Percentiles rank a stretch among this genome's conserved stretches.
These are phyloP conservation scores for Yamadazyma diddensiae DNA, from an alignment of 1,139 yeast species.

Conservation along the genomic window DNA sequence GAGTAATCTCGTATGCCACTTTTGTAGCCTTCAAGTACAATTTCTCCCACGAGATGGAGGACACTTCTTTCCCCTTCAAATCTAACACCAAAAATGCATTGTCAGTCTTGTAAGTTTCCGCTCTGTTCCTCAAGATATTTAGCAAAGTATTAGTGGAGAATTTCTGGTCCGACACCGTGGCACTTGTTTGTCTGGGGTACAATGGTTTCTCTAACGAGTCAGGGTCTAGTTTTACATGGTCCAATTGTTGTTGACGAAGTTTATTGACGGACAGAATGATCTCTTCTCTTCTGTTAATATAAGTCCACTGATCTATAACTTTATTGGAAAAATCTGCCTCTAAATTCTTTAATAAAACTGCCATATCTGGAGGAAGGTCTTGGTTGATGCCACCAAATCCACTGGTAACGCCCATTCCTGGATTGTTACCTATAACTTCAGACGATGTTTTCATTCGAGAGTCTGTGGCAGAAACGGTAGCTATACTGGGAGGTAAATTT, in stretches of 20 bases:
- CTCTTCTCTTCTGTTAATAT: slow-evolving; percentile 46
- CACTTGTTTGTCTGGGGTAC: slow-evolving; percentile 46
- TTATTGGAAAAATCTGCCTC: slow-evolving; percentile 45
- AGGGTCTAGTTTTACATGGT: slow-evolving; percentile 30
- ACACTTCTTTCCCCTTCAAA: slow-evolving; percentile 74
- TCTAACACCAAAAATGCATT: slow-evolving; percentile 74
- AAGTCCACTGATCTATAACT: slow-evolving; percentile 48
- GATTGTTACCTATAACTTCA: slow-evolving; percentile 10
- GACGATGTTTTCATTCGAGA: slow-evolving; percentile 19
- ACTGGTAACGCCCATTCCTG: slow-evolving; percentile 10
- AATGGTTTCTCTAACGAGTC: slow-evolving; percentile 52
- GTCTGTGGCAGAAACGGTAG: slow-evolving; percentile 26
- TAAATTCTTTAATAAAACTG: slow-evolving; percentile 37
- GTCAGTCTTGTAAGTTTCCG: slow-evolving; percentile 60
- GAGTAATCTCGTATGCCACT: slow-evolving; percentile 82
- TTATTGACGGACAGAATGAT: slow-evolving; percentile 39
- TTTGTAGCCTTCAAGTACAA: slow-evolving; percentile 79
- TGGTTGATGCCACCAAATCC: slow-evolving; percentile 16
- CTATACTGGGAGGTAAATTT: slow-evolving; percentile 19
- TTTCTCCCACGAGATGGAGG: slow-evolving; percentile 85
- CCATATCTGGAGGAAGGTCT: slow-evolving; percentile 50
- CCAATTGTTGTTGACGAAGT: slow-evolving; percentile 31
- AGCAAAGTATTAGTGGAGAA: slow-evolving; percentile 56
- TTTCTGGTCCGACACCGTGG: slow-evolving; percentile 7
- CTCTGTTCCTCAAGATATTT: slow-evolving; percentile 70